A percentile compares a stretch with the other conserved stretches of the same genome.
phyloP scores from a whole-genome alignment of 352 stramenopile species.

The Phytophthora macrochlamydospora region DNA sequence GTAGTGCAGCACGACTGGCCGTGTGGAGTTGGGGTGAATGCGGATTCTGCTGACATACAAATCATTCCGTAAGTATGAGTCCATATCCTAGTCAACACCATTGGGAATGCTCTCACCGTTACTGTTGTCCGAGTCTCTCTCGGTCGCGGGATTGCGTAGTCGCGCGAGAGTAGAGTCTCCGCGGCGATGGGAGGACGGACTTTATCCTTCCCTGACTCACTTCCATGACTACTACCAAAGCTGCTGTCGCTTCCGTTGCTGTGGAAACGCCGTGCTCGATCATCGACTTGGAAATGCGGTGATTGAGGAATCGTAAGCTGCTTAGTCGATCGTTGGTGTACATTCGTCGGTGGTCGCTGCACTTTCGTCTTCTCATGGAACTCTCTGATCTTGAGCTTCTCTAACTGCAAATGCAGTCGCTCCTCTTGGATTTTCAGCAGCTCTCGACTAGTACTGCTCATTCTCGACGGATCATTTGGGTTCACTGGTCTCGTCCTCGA shows the following conservation, averaged over 20 bases:
- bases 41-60: slow-evolving; percentile 19
- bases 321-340: slow-evolving; percentile 80
- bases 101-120: slow-evolving; percentile 23
- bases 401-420: slow-evolving; percentile 61
- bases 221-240: slow-evolving; percentile 1
- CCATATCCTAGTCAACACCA: background rate
- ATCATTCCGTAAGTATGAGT: slow-evolving; percentile 9
- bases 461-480: slow-evolving; percentile 49
- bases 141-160: slow-evolving; percentile 32
- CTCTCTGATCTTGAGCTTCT: slow-evolving; percentile 78
- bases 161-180: slow-evolving; percentile 44
- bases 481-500: slow-evolving; percentile 37
- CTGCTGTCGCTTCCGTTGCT: slow-evolving; percentile 23
- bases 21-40: slow-evolving; percentile 52
- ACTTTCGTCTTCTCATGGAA: slow-evolving; percentile 78
- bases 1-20: slow-evolving; percentile 41
- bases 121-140: slow-evolving; percentile 28
- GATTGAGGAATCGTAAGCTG: slow-evolving; percentile 82
- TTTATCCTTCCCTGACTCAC: slow-evolving; percentile 26
- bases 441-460: slow-evolving; percentile 83
- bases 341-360: slow-evolving; percentile 65
- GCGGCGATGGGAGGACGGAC: slow-evolving; percentile 31
- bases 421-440: slow-evolving; percentile 82
- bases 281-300: slow-evolving; percentile 66
- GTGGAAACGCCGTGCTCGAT: slow-evolving; percentile 49